A percentile compares a stretch with the other conserved stretches of the same genome.
phyloP scores from a whole-genome alignment of 148 eudicot genomes.

The Dianthus caryophyllus region DNA sequence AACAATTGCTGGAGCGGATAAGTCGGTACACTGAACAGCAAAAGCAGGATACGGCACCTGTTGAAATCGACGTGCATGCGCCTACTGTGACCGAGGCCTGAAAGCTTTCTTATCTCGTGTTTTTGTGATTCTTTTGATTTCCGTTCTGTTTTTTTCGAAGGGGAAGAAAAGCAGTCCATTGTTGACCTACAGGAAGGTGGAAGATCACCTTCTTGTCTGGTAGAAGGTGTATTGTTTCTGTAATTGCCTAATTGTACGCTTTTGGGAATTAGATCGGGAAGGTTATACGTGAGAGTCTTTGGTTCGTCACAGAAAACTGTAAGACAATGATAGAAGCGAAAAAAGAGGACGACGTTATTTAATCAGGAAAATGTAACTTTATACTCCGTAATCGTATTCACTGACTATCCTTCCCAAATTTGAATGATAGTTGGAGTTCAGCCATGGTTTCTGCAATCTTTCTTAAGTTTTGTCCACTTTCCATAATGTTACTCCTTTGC shows the following conservation, averaged over 20 bases:
- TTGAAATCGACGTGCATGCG: slow-evolving; percentile 30
- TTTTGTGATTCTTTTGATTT: slow-evolving; percentile 26
- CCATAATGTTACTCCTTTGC: too few species aligned
- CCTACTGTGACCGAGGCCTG: slow-evolving; percentile 35
- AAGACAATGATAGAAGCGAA: not conserved
- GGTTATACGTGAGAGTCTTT: slow-evolving; percentile 18
- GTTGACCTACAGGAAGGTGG: slow-evolving; percentile 47
- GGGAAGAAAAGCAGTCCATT: slow-evolving; percentile 15
- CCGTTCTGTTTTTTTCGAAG: slow-evolving; percentile 13
- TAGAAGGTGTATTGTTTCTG: slow-evolving; percentile 29
- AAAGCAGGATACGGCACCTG: slow-evolving; percentile 48
- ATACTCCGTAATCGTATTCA: slow-evolving; percentile 20
- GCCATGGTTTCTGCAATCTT: too few species aligned
- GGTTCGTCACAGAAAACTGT: slow-evolving; percentile 14
- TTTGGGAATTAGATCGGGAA: slow-evolving; percentile 12
- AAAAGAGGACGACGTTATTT: slow-evolving; percentile 16
- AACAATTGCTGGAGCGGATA: slow-evolving; percentile 68
- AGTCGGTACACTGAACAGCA: slow-evolving; percentile 62
- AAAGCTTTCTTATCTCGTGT: slow-evolving; percentile 11
- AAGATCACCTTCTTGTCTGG: slow-evolving; percentile 48
- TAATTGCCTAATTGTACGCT: slow-evolving; percentile 10
- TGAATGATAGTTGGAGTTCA: too few species aligned
- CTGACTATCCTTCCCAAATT: slow-evolving; percentile 37
- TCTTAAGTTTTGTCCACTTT: too few species aligned
- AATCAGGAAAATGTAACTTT: slow-evolving; percentile 27